phyloP scores from a whole-genome alignment of 2,329 filamentous ascomycete species.

The Pseudodiploospora longispora region DNA sequence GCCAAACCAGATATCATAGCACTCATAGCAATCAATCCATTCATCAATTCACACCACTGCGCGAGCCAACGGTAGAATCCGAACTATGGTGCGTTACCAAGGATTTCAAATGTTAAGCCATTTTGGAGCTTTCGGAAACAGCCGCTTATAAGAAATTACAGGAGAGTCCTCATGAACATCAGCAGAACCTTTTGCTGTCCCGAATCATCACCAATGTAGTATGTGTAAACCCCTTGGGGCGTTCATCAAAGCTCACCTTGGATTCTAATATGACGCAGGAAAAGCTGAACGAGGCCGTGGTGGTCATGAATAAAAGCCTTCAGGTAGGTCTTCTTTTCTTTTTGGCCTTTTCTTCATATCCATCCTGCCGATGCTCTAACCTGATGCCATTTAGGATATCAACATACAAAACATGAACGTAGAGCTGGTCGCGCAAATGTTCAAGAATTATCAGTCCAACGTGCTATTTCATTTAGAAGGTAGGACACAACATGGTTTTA shows the following conservation, averaged over 20 bases:
- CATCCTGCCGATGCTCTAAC: conserved; percentile 2
- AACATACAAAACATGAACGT: conserved; percentile 99
- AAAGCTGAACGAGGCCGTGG: conserved; percentile 90
- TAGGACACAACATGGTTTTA: conserved; percentile 28
- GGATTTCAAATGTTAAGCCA: too few species aligned
- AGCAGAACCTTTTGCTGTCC: conserved; percentile 86
- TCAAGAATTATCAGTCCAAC: conserved; percentile 99
- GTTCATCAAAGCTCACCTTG: background rate
- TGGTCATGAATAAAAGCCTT: conserved; percentile 86
- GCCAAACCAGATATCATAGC: too few species aligned
- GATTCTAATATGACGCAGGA: conserved; percentile 53
- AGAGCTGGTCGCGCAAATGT: conserved; percentile 97
- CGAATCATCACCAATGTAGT: conserved; percentile 98
- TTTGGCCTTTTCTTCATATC: background rate
- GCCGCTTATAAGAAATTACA: conserved; percentile 18
- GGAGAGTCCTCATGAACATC: conserved; percentile 97
- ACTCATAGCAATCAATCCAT: too few species aligned
- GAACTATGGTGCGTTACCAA: too few species aligned
- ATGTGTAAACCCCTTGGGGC: conserved; percentile 26
- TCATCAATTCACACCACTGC: too few species aligned
- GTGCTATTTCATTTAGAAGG: conserved; percentile 96
- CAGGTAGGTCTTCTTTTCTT: conserved; percentile 45
- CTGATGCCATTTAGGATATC: conserved; percentile 60
- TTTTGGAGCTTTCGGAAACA: too few species aligned
- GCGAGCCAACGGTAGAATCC: too few species aligned